Base-by-base conservation (phyloP, 441 rosid species). In the Brassica balearica region DNA sequence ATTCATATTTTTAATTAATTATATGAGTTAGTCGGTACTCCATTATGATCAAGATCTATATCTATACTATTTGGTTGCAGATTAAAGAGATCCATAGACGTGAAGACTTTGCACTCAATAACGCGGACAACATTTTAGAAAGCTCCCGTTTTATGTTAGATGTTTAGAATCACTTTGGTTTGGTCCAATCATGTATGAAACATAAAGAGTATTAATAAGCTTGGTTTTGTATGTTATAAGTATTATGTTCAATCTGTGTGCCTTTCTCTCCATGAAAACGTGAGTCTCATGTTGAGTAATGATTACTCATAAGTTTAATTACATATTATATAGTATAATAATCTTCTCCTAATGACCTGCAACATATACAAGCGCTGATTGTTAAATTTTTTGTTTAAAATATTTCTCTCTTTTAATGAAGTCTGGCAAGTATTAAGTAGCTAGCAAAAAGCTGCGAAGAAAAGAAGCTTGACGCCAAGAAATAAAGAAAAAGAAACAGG, bases 261-360 rank as follows among this genome's bases (percentile, higher is more conserved):
- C 34, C 34, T 29, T 29, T 15, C 64, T 93, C 59, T 53, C 59
- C 59, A 6, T 17, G 61, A 56, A 56, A 56, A 15, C 22, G 25
- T 56, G 61, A 56, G 27, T 56, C 61, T 56, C 61, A 19, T 56
- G 61, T 56, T 19, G 62, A 58, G 62, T 19, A 17, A 58, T 58
- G 62, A 58, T 58, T 19, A 58, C 25, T 58, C 41, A 8, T 8
- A 58, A 19, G 27, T 58, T 58, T 19, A 58, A 58, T 19, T 58
- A 15, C 62, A 58, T 58, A 55, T 17, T 55, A 58, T 19, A 20
- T 58, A 20, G 27, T 8, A 59, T 22, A 59, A 59, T 22, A 6
- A 9, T 59, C 14, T 20, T 22, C 63, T 19, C 59, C 59, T 15
- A 53, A 0, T 53, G 59, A 15, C 59, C 10, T 12, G 55, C 17